Percentiles rank a stretch among this genome's conserved stretches.
Conservation (phyloP, 108 stramenopile genomes). For the Schizochytrium sp. region DNA sequence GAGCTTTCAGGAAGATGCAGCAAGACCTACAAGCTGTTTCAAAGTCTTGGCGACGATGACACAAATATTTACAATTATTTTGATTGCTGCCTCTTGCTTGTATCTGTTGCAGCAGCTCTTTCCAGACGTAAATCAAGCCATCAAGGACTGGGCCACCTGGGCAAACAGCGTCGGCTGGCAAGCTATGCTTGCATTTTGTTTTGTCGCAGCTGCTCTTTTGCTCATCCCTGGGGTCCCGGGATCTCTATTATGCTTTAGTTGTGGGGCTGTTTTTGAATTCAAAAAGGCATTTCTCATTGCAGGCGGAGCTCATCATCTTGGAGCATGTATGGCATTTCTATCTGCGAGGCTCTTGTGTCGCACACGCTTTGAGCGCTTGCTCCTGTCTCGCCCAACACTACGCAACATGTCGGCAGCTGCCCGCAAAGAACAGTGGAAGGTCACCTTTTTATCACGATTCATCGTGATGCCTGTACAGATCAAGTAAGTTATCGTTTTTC, state of each 20-base stretch:
- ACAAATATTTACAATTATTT: conserved; percentile 11
- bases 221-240: conserved; percentile 49
- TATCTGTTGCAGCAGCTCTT: conserved; percentile 29
- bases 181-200: not conserved
- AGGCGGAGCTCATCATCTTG: conserved; percentile 14
- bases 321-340: conserved; percentile 15
- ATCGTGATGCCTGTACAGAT: conserved; percentile 60
- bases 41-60: not conserved
- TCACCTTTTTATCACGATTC: conserved; percentile 32
- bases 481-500: not conserved
- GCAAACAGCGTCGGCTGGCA: conserved; percentile 21
- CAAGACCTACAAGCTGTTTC: conserved; percentile 1
- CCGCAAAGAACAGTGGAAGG: conserved; percentile 20
- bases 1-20: conserved; percentile 21
- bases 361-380: conserved; percentile 6
- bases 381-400: conserved; percentile 43
- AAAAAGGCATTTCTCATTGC: conserved; percentile 2
- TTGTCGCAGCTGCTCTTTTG: not conserved
- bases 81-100: not conserved
- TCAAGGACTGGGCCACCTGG: conserved; percentile 4
- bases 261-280: conserved; percentile 30
- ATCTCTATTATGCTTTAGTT: conserved; percentile 31
- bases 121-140: conserved; percentile 17
- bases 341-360: conserved; percentile 39
- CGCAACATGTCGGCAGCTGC: not conserved